These are phyloP conservation scores for Coemansia furcata DNA, from an alignment of 192 early-diverging fungal genomes.

Conservation along the genomic window DNA sequence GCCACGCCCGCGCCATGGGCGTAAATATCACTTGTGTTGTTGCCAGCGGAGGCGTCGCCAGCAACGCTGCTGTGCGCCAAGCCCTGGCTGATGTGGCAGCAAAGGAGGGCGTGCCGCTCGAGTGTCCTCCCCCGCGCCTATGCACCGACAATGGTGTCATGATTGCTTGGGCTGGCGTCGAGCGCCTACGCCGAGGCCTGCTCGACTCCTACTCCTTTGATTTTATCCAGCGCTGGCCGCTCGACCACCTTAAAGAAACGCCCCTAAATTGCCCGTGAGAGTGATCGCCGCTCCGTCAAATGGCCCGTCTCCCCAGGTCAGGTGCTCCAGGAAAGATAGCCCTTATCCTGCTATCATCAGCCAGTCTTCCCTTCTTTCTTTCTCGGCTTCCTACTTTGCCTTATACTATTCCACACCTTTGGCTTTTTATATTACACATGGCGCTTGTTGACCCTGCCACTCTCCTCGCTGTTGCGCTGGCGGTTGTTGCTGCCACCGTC, in stretches of 20 bases:
- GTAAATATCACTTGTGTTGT: slow-evolving; percentile 56
- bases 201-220: slow-evolving; percentile 70
- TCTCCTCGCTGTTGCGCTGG: slow-evolving; percentile 18
- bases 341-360: neutral
- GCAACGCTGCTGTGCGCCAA: slow-evolving; percentile 61
- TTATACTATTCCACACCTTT: neutral
- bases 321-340: neutral
- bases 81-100: slow-evolving; percentile 45
- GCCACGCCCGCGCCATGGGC: slow-evolving; percentile 41
- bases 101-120: slow-evolving; percentile 52
- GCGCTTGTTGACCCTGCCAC: slow-evolving; percentile 25
- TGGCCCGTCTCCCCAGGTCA: neutral
- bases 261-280: neutral
- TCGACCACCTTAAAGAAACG: slow-evolving; percentile 56
- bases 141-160: slow-evolving; percentile 85
- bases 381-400: neutral
- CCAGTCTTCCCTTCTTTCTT: neutral
- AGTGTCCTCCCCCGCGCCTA: slow-evolving; percentile 71
- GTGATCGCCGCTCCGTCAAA: neutral
- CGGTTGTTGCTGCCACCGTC: slow-evolving; percentile 19
- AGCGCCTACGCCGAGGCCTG: slow-evolving; percentile 62
- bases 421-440: slow-evolving; percentile 2
- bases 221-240: slow-evolving; percentile 73
- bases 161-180: slow-evolving; percentile 83
- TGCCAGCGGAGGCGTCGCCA: slow-evolving; percentile 76